A percentile compares a stretch with the other conserved stretches of the same genome.
phyloP scores from a whole-genome alignment of 73 alveolate species.

The Symbiodinium pilosum region DNA sequence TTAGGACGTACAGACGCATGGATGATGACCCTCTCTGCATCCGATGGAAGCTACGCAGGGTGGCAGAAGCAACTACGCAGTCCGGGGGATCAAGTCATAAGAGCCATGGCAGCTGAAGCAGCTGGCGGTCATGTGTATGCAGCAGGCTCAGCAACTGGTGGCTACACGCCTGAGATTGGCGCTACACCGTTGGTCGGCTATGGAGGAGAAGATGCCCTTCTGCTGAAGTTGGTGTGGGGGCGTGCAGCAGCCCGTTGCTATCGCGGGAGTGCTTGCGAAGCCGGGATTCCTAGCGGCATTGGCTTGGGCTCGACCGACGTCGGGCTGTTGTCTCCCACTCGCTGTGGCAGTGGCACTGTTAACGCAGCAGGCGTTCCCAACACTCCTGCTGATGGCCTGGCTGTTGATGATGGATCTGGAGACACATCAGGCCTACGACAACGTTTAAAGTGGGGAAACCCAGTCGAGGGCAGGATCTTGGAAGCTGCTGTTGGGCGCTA shows the following conservation, averaged over 20 bases:
- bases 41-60: neutral
- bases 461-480: neutral
- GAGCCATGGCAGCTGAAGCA: conserved; percentile 23
- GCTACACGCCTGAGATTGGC: neutral
- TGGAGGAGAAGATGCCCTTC: neutral
- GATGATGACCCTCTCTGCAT: conserved; percentile 9
- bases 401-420: conserved; percentile 17
- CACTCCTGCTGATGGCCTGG: neutral
- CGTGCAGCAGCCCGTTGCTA: conserved; percentile 10
- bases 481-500: neutral
- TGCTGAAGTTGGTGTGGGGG: conserved; percentile 4
- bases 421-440: conserved; percentile 22
- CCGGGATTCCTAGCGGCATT: neutral
- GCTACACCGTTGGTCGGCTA: neutral
- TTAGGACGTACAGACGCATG: neutral
- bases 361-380: conserved; percentile 6
- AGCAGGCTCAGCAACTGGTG: conserved; percentile 1
- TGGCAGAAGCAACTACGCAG: conserved; percentile 39
- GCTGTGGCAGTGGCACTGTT: conserved; percentile 24
- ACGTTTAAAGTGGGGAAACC: conserved; percentile 24
- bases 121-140: conserved; percentile 1
- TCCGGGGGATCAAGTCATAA: neutral
- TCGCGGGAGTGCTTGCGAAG: conserved; percentile 14
- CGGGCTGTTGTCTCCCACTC: conserved; percentile 8
- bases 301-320: neutral